Evolutionary conservation across 306 rosid species (phyloP).

Genomic region (Lupinus albus): DNA sequence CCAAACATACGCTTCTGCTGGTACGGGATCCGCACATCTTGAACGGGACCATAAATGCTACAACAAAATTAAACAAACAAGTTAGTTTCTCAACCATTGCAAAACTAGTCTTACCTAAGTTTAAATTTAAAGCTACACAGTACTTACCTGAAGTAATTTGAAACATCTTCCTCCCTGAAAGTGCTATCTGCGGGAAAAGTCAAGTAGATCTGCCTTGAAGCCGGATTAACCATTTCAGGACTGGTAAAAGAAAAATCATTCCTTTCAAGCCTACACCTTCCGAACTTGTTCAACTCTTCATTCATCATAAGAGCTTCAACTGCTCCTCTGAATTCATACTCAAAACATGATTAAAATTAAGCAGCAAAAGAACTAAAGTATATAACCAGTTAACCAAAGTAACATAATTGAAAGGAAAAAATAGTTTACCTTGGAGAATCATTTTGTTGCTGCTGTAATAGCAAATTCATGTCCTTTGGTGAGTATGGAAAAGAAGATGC

Average conservation of each 20-base stretch:
- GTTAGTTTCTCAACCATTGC: slow-evolving; percentile 9
- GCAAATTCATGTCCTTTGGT: slow-evolving; percentile 70
- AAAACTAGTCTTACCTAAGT: background rate
- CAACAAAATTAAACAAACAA: background rate
- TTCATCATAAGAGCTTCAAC: slow-evolving; percentile 81
- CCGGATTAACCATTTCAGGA: slow-evolving; percentile 75
- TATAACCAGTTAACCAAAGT: background rate
- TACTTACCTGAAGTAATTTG: slow-evolving; percentile 84
- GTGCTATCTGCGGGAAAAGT: slow-evolving; percentile 98
- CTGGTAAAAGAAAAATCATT: slow-evolving; percentile 66
- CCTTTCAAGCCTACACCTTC: slow-evolving; percentile 72
- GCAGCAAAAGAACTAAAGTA: background rate
- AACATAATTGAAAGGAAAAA: background rate
- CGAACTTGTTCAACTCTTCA: slow-evolving; percentile 79
- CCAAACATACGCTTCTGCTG: slow-evolving; percentile 99
- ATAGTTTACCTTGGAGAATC: slow-evolving; percentile 69
- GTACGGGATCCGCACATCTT: slow-evolving; percentile 98
- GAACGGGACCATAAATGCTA: slow-evolving; percentile 92
- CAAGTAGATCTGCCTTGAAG: slow-evolving; percentile 96
- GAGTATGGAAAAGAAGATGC: slow-evolving; percentile 78
- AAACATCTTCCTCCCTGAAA: slow-evolving; percentile 95
- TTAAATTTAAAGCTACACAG: background rate
- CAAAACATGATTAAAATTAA: slow-evolving; percentile 6
- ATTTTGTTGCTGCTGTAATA: slow-evolving; percentile 78
- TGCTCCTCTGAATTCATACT: slow-evolving; percentile 61